phyloP scores from a whole-genome alignment of 1,284 basidiomycete genomes.

The Boletus sp. region DNA sequence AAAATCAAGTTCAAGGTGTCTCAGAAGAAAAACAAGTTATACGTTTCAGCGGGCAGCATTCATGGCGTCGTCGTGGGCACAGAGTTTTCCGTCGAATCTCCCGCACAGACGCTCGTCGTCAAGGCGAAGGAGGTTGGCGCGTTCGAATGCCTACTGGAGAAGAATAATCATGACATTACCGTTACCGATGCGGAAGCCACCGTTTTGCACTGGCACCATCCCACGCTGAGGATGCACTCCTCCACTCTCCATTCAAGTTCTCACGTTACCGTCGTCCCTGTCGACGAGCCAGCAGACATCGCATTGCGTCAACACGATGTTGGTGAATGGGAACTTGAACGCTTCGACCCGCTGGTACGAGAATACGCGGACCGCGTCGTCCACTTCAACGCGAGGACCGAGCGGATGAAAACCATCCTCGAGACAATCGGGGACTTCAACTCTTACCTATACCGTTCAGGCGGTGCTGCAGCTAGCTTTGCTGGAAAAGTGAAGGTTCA shows the following conservation, averaged over 20 bases:
- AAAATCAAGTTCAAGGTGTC: constrained; percentile 26
- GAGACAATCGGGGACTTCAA: constrained; percentile 28
- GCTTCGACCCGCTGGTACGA: constrained; percentile 20
- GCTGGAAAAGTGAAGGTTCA: constrained; percentile 16
- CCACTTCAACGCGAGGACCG: constrained; percentile 7
- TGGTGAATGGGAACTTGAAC: constrained; percentile 22
- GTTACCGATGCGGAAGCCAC: constrained; percentile 16
- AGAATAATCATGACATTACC: not conserved
- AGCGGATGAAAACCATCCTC: constrained; percentile 11
- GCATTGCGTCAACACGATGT: constrained; percentile 1
- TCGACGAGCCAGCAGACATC: constrained; percentile 15
- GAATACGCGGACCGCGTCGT: constrained; percentile 10
- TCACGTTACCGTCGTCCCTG: constrained; percentile 13
- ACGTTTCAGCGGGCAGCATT: constrained; percentile 29
- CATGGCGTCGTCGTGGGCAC: constrained; percentile 25
- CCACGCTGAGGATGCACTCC: constrained; percentile 17
- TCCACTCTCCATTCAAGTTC: not conserved
- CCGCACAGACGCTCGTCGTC: constrained; percentile 6
- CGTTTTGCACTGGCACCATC: constrained; percentile 25
- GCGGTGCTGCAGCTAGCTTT: constrained; percentile 11
- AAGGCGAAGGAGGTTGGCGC: constrained; percentile 18
- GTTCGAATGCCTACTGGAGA: constrained; percentile 22
- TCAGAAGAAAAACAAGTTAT: constrained; percentile 3
- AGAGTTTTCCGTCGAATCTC: constrained; percentile 14
- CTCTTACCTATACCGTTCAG: constrained; percentile 24